Conservation (phyloP, 2,329 filamentous ascomycete genomes). For the Claviceps africana region DNA sequence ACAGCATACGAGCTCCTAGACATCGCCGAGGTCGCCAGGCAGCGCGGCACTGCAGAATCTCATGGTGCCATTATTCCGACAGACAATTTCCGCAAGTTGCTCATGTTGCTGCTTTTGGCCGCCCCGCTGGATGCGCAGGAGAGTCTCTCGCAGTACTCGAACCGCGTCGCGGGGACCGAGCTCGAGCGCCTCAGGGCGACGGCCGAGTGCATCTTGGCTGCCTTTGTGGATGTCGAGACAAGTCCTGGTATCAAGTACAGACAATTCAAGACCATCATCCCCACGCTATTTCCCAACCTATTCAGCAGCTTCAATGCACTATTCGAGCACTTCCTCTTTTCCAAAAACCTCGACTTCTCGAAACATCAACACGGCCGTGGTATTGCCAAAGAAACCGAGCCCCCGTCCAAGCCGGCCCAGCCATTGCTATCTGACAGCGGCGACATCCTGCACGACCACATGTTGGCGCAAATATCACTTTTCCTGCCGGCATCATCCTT, state of each 20-base stretch:
- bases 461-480: constrained; percentile 57
- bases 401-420: constrained; percentile 19
- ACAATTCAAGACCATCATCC: constrained; percentile 46
- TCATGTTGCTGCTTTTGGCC: constrained; percentile 55
- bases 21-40: constrained; percentile 45
- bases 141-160: constrained; percentile 45
- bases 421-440: constrained; percentile 38
- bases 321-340: constrained; percentile 65
- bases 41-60: constrained; percentile 34
- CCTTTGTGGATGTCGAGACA: constrained; percentile 52
- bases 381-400: background rate
- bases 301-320: constrained; percentile 54
- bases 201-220: constrained; percentile 50
- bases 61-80: constrained; percentile 57
- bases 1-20: constrained; percentile 57
- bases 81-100: constrained; percentile 56
- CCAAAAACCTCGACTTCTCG: constrained; percentile 54
- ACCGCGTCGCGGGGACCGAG: constrained; percentile 39
- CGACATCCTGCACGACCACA: constrained; percentile 50
- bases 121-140: constrained; percentile 53
- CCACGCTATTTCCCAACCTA: constrained; percentile 47
- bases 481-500: constrained; percentile 52
- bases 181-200: constrained; percentile 45
- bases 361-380: constrained; percentile 27
- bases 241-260: constrained; percentile 47